Percentiles rank a stretch among this genome's conserved stretches.
Conservation (phyloP, 2,329 filamentous ascomycete species). For the Aspergillus neoniger region DNA sequence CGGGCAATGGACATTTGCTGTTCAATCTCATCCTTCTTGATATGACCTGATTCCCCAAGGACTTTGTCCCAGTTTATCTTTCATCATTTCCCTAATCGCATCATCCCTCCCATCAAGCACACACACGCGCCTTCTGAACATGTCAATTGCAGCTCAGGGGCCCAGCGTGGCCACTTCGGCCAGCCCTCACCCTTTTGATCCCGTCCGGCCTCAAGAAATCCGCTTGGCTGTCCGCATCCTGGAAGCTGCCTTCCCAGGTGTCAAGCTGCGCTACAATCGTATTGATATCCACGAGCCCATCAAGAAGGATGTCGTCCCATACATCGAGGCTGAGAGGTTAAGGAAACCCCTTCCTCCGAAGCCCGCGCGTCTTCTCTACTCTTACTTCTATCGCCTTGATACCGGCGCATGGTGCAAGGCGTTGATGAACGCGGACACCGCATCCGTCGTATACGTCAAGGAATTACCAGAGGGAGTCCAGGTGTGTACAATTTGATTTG, state of each 20-base stretch:
- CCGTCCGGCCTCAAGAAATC: slow-evolving; percentile 41
- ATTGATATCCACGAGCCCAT: slow-evolving; percentile 67
- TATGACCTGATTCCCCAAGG: background rate
- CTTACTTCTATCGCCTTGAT: slow-evolving; percentile 49
- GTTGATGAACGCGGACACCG: slow-evolving; percentile 44
- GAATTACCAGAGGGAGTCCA: slow-evolving; percentile 50
- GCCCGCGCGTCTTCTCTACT: slow-evolving; percentile 57
- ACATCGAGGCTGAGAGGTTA: slow-evolving; percentile 63
- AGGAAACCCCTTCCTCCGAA: slow-evolving; percentile 51
- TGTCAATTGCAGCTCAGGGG: slow-evolving; percentile 18
- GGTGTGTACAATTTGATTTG: slow-evolving; percentile 32
- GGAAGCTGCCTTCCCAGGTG: slow-evolving; percentile 38
- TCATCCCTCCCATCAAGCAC: background rate
- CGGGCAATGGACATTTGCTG: background rate
- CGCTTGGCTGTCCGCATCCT: slow-evolving; percentile 39
- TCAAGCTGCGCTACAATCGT: slow-evolving; percentile 59
- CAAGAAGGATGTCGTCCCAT: slow-evolving; percentile 60
- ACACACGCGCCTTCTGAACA: background rate
- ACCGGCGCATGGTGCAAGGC: slow-evolving; percentile 45
- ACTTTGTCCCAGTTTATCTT: background rate
- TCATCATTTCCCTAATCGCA: background rate
- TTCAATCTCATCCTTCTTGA: background rate
- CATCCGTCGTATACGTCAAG: slow-evolving; percentile 38
- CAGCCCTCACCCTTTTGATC: slow-evolving; percentile 41
- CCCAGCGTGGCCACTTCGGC: slow-evolving; percentile 19